Evolutionary conservation across 495 filamentous ascomycete species (phyloP), one percentile per base, ranked within the genome.

Genomic region (Viridothelium virens): DNA sequence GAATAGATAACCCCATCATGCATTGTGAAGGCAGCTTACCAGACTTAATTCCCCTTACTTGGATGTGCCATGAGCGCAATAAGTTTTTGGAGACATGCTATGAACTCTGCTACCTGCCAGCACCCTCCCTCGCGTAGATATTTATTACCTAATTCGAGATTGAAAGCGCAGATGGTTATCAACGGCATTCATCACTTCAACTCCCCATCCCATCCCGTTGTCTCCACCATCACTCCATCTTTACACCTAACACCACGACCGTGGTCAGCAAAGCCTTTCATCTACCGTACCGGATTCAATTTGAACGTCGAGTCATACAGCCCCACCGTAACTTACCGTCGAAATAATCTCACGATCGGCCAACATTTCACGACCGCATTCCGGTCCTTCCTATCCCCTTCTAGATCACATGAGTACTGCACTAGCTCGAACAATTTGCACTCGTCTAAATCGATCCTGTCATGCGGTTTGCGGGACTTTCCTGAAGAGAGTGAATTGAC

Each of bases 331-430:
- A 70, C 87, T 77, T 76, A 96, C 92, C 82, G 80, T 75, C 92
- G 83, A 79, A 95, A 96, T 70, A 89, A 81, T 72, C 90, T 81
- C 73, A 90, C 83, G 14, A 95, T 77, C 11, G 89, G 88, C 78
- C 84, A 82, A 74, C 92, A 96, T 59, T 83, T 77, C 18, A 91
- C 83, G 36, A 80, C 77, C 16, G 85, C 84, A 34, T 85, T 74
- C 56, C 67, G 71, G 38, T 70, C 65, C 46, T 80, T 70, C 31
- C 81, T 80, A 47, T 85, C 79, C 1, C 80, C 80, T 65, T 83
- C 78, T 64, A 90, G 79, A 69, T 86, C 79, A 74, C 92, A 96
- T 2, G 85, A 84, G 76, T 94, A 96, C 77, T 96, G 92, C 67
- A 90, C 75, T 80, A 96, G 80, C 76, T 90, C 86, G 64, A 89